Evolutionary conservation across 2,329 filamentous ascomycete species (phyloP), one percentile per base, ranked within the genome.

Genomic region (Stagonosporopsis rhizophila): DNA sequence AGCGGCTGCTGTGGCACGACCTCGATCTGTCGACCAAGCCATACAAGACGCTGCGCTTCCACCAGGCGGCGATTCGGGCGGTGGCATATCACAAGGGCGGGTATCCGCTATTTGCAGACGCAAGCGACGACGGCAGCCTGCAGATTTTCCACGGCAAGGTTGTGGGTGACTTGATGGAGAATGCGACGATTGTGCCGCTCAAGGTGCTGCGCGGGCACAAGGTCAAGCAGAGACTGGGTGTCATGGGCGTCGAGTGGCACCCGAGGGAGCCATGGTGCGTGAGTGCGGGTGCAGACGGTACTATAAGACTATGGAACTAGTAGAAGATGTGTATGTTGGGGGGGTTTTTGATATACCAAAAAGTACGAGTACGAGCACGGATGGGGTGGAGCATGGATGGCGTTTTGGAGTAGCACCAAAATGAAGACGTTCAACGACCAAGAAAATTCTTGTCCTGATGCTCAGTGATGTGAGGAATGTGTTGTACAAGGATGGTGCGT

Each of bases 111-210:
- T 98, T 99, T 71, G 95, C 93, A 0, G 94, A 98, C 74, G 92
- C 92, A 19, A 95, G 90, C 75, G 96, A 99, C 74, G 95, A 99
- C 75, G 95, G 95, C 25, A 92, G 89, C 19, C 80, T 98, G 64
- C 95, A 99, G 76, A 90, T 99, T 50, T 98, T 98, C 86, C 94
- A 98, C 75, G 94, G 92, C 53, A 96, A 94, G 78, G 94, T 98
- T 25, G 92, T 96, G 27, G 92, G 88, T 59, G 95, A 99, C 75
- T 82, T 96, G 74, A 91, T 99, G 86, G 92, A 96, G 80, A 96
- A 96, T 71, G 93, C 95, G 6, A 96, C 89, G 14, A 96, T 99
- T 70, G 95, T 98, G 47, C 95, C 95, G 8, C 84, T 99, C 61
- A 99, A 98, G 83, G 92, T 96, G 70, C 83, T 99, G 44, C 89